A percentile compares a stretch with the other conserved stretches of the same genome.
Conservation (phyloP, 495 filamentous ascomycete genomes). For the Thermothielavioides terrestris region DNA sequence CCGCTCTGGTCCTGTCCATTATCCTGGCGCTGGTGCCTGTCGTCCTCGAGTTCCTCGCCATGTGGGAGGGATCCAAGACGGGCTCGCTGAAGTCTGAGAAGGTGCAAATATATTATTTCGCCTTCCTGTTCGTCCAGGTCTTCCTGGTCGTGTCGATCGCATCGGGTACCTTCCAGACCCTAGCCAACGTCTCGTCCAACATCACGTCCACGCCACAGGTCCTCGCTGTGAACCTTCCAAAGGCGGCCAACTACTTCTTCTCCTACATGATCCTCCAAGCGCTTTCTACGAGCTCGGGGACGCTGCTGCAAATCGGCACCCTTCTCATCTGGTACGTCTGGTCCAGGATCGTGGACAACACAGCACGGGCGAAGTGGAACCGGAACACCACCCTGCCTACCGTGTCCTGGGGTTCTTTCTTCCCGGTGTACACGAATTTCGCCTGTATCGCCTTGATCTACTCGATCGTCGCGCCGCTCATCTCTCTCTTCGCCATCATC, state of each 20-base stretch:
- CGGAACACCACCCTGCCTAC: constrained; percentile 70
- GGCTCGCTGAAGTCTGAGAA: constrained; percentile 70
- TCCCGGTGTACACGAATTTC: constrained; percentile 91
- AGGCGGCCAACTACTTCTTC: constrained; percentile 94
- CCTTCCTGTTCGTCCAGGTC: constrained; percentile 89
- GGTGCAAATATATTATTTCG: constrained; percentile 89
- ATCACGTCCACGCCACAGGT: constrained; percentile 51
- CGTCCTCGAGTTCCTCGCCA: constrained; percentile 59
- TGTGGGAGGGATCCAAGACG: constrained; percentile 71
- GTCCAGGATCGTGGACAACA: constrained; percentile 70
- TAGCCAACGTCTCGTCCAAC: constrained; percentile 54
- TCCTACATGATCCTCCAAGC: constrained; percentile 96
- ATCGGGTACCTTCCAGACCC: constrained; percentile 61
- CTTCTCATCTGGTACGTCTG: constrained; percentile 75
- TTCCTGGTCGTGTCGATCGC: constrained; percentile 90
- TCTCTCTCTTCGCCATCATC: constrained; percentile 86
- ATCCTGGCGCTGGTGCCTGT: constrained; percentile 75
- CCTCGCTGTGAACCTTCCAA: constrained; percentile 76
- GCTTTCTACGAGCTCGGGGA: constrained; percentile 80
- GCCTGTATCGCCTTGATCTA: constrained; percentile 93
- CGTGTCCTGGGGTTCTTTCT: constrained; percentile 87
- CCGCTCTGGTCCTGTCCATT: constrained; percentile 66
- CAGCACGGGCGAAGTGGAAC: constrained; percentile 79
- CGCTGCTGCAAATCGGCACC: constrained; percentile 73
- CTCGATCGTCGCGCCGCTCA: constrained; percentile 79